These are phyloP conservation scores for Cercospora sp. DNA, from an alignment of 2,329 filamentous ascomycete genomes.

Conservation along the genomic window DNA sequence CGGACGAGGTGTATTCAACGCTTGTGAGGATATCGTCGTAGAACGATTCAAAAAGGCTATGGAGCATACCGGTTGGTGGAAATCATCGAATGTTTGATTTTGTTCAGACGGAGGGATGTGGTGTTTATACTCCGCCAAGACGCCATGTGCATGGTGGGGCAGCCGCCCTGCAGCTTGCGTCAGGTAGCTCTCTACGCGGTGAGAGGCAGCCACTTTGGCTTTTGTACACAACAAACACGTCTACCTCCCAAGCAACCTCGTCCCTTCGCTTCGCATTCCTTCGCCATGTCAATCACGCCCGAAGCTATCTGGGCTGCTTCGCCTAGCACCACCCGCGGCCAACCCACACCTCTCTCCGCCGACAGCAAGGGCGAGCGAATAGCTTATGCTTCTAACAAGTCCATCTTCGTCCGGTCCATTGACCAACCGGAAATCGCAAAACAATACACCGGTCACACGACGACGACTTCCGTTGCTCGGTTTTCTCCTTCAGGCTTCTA, in stretches of 20 bases:
- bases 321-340: constrained; percentile 79
- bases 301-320: constrained; percentile 79
- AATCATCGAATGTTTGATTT: neutral
- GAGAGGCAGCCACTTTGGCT: neutral
- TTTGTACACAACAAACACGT: neutral
- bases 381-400: constrained; percentile 94
- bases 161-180: neutral
- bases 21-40: neutral
- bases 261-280: neutral
- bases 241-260: neutral
- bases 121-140: neutral
- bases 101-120: neutral
- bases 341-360: constrained; percentile 83
- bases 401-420: constrained; percentile 92
- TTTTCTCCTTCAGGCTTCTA: constrained; percentile 96
- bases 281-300: constrained; percentile 36
- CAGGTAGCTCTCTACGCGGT: neutral
- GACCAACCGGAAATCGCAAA: constrained; percentile 81
- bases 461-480: constrained; percentile 84
- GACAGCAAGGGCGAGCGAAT: constrained; percentile 89
- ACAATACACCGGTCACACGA: constrained; percentile 90
- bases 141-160: neutral
- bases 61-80: neutral
- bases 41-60: neutral
- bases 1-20: neutral